A percentile compares a stretch with the other conserved stretches of the same genome.
Conservation (phyloP, 2,329 filamentous ascomycete genomes). For the Exophiala mesophila region DNA sequence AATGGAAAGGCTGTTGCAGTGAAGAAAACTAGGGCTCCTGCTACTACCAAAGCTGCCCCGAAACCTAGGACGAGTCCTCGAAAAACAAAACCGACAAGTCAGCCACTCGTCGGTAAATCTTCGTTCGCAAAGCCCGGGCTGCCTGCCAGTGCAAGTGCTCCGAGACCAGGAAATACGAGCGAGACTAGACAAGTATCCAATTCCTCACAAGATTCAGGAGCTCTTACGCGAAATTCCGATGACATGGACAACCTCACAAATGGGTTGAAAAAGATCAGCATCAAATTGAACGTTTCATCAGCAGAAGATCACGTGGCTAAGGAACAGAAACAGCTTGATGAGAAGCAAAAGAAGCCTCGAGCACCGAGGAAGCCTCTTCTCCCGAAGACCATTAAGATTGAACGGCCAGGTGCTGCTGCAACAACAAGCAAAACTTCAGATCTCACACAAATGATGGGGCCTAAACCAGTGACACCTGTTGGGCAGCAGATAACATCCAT, state of each 20-base stretch:
- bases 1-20: constrained; percentile 42
- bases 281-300: constrained; percentile 55
- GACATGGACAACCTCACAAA: constrained; percentile 49
- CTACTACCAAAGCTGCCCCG: constrained; percentile 37
- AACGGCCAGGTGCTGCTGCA: no score
- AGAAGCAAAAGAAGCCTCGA: constrained; percentile 36
- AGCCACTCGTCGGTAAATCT: not conserved
- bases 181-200: constrained; percentile 39
- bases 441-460: no score
- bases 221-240: constrained; percentile 22
- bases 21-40: constrained; percentile 57
- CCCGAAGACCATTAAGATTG: constrained; percentile 24
- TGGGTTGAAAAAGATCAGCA: constrained; percentile 49
- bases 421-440: no score
- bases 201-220: constrained; percentile 34
- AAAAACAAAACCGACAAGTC: constrained; percentile 28
- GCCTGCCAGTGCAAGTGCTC: not conserved
- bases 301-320: constrained; percentile 53
- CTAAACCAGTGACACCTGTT: no score
- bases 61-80: constrained; percentile 34
- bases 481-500: no score
- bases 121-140: not conserved
- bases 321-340: constrained; percentile 35
- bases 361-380: constrained; percentile 32
- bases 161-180: not conserved